Evolutionary conservation across 768 basidiomycete species (phyloP).

Genomic region (Thelephora ganbajun): DNA sequence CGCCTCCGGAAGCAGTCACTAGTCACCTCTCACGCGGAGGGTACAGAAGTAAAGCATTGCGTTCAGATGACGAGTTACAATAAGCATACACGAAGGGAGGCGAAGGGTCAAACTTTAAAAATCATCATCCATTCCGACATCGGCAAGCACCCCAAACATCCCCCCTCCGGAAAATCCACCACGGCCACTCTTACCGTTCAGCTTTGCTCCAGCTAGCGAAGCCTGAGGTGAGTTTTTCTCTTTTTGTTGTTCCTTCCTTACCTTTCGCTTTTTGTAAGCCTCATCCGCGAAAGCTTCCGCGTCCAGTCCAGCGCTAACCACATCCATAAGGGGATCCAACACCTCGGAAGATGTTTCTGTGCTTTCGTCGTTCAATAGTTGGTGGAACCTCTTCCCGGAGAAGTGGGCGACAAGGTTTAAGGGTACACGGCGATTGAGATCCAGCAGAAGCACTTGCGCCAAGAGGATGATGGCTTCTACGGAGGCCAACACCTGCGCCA

Average conservation of each 20-base stretch:
- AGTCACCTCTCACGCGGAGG: no score
- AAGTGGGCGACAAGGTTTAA: constrained; percentile 33
- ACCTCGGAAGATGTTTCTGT: constrained; percentile 11
- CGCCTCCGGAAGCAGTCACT: no score
- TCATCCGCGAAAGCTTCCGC: constrained; percentile 32
- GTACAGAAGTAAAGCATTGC: no score
- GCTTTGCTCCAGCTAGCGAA: constrained; percentile 7
- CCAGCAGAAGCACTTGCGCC: constrained; percentile 45
- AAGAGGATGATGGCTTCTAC: constrained; percentile 48
- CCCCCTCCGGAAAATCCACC: constrained; percentile 13
- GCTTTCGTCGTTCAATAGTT: constrained; percentile 23
- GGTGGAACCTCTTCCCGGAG: constrained; percentile 50
- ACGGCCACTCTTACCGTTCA: constrained; percentile 11
- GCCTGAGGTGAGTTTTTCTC: background rate
- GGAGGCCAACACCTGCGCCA: constrained; percentile 47
- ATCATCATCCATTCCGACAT: constrained; percentile 12
- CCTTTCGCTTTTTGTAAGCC: constrained; percentile 29
- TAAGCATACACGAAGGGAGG: no score
- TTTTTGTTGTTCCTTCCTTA: constrained; percentile 8
- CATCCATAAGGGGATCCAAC: constrained; percentile 10
- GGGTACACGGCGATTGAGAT: constrained; percentile 19
- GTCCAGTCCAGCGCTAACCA: constrained; percentile 33
- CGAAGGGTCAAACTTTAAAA: no score
- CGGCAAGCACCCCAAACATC: constrained; percentile 29
- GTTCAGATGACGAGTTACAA: no score